These are phyloP conservation scores for Paraphoma chrysanthemicola DNA, from an alignment of 2,329 filamentous ascomycete genomes.

Conservation along the genomic window DNA sequence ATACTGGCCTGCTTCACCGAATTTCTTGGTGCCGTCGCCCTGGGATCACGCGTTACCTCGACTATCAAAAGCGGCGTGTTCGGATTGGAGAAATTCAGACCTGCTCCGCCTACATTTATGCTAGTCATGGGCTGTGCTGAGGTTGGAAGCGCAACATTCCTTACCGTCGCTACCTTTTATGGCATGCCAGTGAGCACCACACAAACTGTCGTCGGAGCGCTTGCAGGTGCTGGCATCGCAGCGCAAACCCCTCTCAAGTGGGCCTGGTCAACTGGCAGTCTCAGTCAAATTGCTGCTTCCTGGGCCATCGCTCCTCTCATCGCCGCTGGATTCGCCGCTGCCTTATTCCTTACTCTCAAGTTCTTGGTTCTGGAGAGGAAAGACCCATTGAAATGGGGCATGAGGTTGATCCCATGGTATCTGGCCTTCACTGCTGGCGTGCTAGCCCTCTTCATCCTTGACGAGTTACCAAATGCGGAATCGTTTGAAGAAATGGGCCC, in stretches of 20 bases:
- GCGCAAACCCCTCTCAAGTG: conserved; percentile 14
- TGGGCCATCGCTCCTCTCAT: conserved; percentile 54
- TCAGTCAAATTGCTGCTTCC: conserved; percentile 13
- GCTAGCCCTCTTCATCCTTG: conserved; percentile 64
- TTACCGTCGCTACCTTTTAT: conserved; percentile 61
- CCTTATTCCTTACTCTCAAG: conserved; percentile 58
- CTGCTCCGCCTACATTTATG: conserved; percentile 60
- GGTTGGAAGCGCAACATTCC: conserved; percentile 59
- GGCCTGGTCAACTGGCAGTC: conserved; percentile 15
- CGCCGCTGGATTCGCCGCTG: conserved; percentile 53
- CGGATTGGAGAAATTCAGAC: conserved; percentile 53
- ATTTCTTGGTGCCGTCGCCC: conserved; percentile 57
- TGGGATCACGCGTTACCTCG: conserved; percentile 61
- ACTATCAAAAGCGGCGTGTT: conserved; percentile 67
- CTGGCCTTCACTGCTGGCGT: conserved; percentile 55
- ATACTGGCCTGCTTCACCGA: conserved; percentile 56
- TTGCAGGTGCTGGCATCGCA: conserved; percentile 66
- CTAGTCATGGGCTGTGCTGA: conserved; percentile 64
- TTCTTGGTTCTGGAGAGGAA: conserved; percentile 54
- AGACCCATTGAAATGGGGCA: conserved; percentile 56
- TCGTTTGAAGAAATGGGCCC: conserved; percentile 18
- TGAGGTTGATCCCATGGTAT: conserved; percentile 56
- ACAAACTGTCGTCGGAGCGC: conserved; percentile 64
- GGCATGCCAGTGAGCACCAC: conserved; percentile 67
- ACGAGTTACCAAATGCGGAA: conserved; percentile 44